phyloP scores from a whole-genome alignment of 2,329 filamentous ascomycete genomes.

The Dactylellina cionopaga region DNA sequence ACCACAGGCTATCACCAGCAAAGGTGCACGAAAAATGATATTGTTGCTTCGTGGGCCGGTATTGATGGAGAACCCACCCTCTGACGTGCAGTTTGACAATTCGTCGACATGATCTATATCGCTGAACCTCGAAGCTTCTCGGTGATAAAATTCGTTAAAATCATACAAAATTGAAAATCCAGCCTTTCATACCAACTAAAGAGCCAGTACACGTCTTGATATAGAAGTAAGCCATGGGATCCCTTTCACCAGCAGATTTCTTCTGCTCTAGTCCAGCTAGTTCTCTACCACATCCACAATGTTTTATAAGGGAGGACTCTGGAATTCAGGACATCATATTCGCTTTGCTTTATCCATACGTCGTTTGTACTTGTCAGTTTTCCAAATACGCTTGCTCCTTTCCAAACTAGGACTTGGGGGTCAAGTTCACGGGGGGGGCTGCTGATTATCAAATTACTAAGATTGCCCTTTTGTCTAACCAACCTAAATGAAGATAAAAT shows the following conservation, averaged over 20 bases:
- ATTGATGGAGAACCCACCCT: not conserved
- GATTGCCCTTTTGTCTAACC: constrained; percentile 64
- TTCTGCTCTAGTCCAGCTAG: not conserved
- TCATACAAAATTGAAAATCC: not conserved
- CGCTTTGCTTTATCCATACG: constrained; percentile 87
- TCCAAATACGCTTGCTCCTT: constrained; percentile 95
- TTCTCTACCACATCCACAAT: constrained; percentile 68
- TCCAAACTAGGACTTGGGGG: constrained; percentile 97
- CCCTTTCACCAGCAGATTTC: too few relatives aligned
- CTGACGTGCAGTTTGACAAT: not conserved
- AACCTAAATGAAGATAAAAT: constrained; percentile 56
- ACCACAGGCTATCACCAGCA: constrained; percentile 33
- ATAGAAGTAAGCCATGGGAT: too few relatives aligned
- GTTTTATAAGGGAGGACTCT: constrained; percentile 85
- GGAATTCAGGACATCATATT: constrained; percentile 86
- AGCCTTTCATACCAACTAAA: too few relatives aligned
- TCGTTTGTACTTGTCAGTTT: constrained; percentile 88
- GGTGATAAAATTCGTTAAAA: not conserved
- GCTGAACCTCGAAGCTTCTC: too few relatives aligned
- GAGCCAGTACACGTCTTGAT: too few relatives aligned
- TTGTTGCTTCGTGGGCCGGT: constrained; percentile 7
- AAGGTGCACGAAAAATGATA: constrained; percentile 18
- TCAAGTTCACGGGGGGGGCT: constrained; percentile 89
- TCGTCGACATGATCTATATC: too few relatives aligned
- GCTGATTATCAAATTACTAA: constrained; percentile 74